Conservation (phyloP, 2,329 filamentous ascomycete species). For the Aspergillus bombycis region DNA sequence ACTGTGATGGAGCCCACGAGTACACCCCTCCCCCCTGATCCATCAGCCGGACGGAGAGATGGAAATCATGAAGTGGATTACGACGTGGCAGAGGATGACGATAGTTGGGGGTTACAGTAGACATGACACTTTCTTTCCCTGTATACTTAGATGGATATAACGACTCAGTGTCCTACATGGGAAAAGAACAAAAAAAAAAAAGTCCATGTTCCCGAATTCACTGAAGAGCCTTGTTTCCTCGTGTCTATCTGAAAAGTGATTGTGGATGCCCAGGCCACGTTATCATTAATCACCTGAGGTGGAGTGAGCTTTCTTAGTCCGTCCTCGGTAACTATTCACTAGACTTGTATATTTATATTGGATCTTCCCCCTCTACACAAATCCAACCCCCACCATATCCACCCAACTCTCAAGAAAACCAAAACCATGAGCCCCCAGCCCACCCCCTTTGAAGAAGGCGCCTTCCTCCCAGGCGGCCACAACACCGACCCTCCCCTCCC, state of each 20-base stretch:
- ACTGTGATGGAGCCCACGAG: constrained; percentile 34
- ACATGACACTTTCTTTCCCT: neutral
- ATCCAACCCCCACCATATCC: neutral
- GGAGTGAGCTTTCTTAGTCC: neutral
- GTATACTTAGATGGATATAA: constrained; percentile 1
- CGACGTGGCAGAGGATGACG: constrained; percentile 55
- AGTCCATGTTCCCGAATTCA: neutral
- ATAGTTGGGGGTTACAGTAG: constrained; percentile 42
- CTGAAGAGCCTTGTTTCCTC: neutral
- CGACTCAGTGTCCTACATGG: neutral
- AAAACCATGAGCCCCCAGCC: neutral
- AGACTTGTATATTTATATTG: neutral
- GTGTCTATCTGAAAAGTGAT: neutral
- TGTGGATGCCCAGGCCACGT: neutral
- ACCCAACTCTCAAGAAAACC: neutral
- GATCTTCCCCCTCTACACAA: neutral
- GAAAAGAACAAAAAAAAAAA: neutral
- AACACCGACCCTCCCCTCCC: constrained; percentile 34
- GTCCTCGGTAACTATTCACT: neutral
- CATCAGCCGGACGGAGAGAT: constrained; percentile 22
- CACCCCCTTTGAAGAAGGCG: constrained; percentile 29
- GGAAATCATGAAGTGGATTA: constrained; percentile 50
- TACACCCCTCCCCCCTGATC: constrained; percentile 20
- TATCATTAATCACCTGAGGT: neutral
- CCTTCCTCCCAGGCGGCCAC: constrained; percentile 35